These are phyloP conservation scores for Esteya vermicola DNA, from an alignment of 2,329 filamentous ascomycete species.

Conservation along the genomic window DNA sequence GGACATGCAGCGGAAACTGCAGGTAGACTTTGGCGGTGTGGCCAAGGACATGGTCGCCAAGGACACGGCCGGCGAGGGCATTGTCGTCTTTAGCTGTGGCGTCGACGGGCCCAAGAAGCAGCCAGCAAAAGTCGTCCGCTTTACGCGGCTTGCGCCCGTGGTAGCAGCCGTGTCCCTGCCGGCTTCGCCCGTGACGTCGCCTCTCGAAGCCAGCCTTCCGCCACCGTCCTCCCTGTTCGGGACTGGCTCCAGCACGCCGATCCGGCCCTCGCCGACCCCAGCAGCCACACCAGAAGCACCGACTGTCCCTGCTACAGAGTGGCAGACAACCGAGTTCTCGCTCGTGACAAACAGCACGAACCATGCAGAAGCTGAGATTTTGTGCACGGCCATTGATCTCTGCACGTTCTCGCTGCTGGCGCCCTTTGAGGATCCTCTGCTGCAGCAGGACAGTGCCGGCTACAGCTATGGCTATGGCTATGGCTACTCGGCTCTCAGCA, in stretches of 20 bases:
- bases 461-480: too few species aligned
- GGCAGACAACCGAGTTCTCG: conserved; percentile 47
- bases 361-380: conserved; percentile 42
- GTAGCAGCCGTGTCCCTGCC: too few species aligned
- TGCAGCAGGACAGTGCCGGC: conserved; percentile 25
- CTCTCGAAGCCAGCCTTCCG: not conserved
- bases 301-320: conserved; percentile 39
- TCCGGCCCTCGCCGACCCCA: not conserved
- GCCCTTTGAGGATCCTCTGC: conserved; percentile 58
- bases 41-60: conserved; percentile 24
- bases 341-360: conserved; percentile 20
- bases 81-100: conserved; percentile 63
- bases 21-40: conserved; percentile 81
- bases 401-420: conserved; percentile 61
- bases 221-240: not conserved
- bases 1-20: conserved; percentile 78
- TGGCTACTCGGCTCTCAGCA: too few species aligned
- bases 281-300: conserved; percentile 6
- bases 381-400: conserved; percentile 55
- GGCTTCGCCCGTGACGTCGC: too few species aligned
- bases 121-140: conserved; percentile 28
- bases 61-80: conserved; percentile 50
- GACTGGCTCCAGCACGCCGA: not conserved
- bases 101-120: conserved; percentile 23
- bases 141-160: conserved; percentile 13